Base-by-base conservation (phyloP, 352 stramenopile genomes). In the Globisporangium rhizosaccharum region DNA sequence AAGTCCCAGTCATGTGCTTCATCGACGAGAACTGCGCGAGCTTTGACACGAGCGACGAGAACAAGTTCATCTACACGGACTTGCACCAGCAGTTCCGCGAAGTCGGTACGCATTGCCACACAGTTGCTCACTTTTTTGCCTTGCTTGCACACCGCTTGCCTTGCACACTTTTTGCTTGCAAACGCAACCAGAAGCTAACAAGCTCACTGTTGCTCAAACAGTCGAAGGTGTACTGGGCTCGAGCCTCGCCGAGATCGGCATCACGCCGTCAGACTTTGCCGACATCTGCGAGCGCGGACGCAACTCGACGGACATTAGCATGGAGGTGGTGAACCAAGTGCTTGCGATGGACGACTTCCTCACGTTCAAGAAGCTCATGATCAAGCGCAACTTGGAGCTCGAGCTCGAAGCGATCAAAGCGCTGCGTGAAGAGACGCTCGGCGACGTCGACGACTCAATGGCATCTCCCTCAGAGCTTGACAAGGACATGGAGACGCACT, bases 281-380 rank as follows among this genome's bases (percentile, higher is more conserved):
- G 68, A 90, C 30, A 85, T 92, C 46, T 93, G 87, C 49, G 79
- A 91, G 63, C 76, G 82, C 47, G 74, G 79, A 23, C 70, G 82
- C 15, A 72, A 89, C 48, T 71, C 69, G 28, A 80, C 64, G 30
- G 72, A 85, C 48, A 76, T 92, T 33, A 88, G 76, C 56, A 75
- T 76, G 51, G 73, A 84, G 18, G 87, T 96, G n/a, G 75, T 96
- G 59, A 88, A 92, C 56, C 79, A 95, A 61, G 86, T 97, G 41
- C 63, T 96, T 25, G 87, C 89, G 15, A 91, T 96, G 68, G 85
- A 96, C 65, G 87, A 97, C 70, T 97, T 96, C 60, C 50, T 94
- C 50, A 93, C 83, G 36, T 97, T 96, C 70, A 97, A 96, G 70
- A 96, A 95, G 63, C 80, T 97, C 64, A 97, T 96, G 89, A 70